Evolutionary conservation across 2,329 filamentous ascomycete species (phyloP).

Genomic region (Aspergillus japonicus): DNA sequence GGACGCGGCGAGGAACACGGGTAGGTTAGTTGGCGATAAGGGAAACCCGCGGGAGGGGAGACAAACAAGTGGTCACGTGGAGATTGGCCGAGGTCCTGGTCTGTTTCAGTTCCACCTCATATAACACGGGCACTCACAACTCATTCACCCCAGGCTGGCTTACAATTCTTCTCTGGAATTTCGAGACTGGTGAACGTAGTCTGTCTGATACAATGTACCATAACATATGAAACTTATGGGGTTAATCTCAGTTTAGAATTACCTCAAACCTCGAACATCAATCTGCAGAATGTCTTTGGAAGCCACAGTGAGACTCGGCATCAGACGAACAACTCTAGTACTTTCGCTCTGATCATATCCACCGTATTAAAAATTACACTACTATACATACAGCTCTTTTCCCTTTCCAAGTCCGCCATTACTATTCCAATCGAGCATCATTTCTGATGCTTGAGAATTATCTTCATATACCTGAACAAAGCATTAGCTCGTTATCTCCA

Average conservation of each 20-base stretch:
- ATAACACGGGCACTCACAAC: too few relatives aligned
- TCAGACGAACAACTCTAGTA: too few relatives aligned
- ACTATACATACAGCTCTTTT: not conserved
- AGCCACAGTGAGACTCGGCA: too few relatives aligned
- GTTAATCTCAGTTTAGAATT: too few relatives aligned
- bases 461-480: conserved; percentile 19
- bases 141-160: too few relatives aligned
- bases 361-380: not conserved
- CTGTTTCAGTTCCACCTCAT: too few relatives aligned
- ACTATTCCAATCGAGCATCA: not conserved
- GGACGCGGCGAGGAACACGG: not conserved
- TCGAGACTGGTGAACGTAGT: too few relatives aligned
- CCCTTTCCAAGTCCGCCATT: not conserved
- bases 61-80: not conserved
- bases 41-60: not conserved
- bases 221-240: too few relatives aligned
- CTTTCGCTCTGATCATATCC: not conserved
- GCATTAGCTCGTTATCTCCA: not conserved
- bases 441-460: conserved; percentile 13
- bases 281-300: too few relatives aligned
- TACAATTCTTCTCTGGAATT: too few relatives aligned
- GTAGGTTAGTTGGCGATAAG: not conserved
- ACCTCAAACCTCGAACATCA: too few relatives aligned
- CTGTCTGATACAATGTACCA: too few relatives aligned
- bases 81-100: not conserved